Base-by-base conservation (phyloP, 345 rosid genomes). In the Euphorbia peplus region DNA sequence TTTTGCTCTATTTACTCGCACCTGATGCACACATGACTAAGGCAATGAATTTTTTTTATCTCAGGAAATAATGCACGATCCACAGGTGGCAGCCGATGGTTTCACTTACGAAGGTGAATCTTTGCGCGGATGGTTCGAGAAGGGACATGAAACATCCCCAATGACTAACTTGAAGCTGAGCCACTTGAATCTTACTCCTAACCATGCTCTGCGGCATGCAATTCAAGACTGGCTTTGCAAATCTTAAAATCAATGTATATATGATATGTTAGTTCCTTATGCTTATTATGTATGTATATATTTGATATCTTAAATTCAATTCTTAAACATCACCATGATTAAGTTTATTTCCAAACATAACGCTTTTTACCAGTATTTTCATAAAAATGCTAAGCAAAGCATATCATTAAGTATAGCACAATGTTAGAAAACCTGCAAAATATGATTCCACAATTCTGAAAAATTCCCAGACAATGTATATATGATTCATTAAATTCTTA, bases 41-140 rank as follows among this genome's bases (percentile, higher is more conserved):
- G 59, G 4, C 56, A 5, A 24, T 42, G 56, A 64, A 39, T 41
- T 66, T n/a, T n/a, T n/a, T n/a, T n/a, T 52, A 21, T 75, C 70
- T 47, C 83, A 88, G 91, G 93, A 88, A 81, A 86, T 88, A 77
- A 90, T 86, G 93, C 85, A 85, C 26, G 93, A 88, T 60, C 93
- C 93, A 15, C 91, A 82, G 66, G 81, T 88, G 42, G 93, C 96
- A 0, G 89, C 93, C 1, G 96, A 90, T 68, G 91, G 93, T 32
- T 90, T 86, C 82, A 82, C 93, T 0, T 85, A 90, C 30, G 89
- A 88, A 75, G 90, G 83, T 35, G 88, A 83, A 72, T 88, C 93
- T 16, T 21, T 88, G 62, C 75, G 74, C 19, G 82, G 72, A 19
- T 90, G 96, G 96, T 76, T 86, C 70, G 80, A 74, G 47, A 88